These are phyloP conservation scores for Cutaneotrichosporon sp. DNA, from an alignment of 1,284 basidiomycete species.

Conservation along the genomic window DNA sequence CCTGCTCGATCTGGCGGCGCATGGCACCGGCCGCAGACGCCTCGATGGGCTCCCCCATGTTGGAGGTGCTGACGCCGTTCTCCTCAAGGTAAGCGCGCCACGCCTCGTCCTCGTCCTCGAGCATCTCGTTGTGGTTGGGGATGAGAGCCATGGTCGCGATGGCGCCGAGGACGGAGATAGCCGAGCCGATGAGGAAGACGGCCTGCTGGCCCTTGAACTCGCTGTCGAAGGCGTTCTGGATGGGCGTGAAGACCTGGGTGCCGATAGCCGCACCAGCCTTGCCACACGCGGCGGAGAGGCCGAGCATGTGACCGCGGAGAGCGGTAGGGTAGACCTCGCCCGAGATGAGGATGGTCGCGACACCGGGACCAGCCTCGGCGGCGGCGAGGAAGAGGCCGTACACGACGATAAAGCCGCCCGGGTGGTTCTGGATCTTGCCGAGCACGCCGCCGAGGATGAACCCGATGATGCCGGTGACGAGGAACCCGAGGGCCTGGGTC, in stretches of 20 bases:
- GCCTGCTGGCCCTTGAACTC: slow-evolving; percentile 36
- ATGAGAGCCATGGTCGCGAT: slow-evolving; percentile 28
- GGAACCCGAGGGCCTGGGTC: slow-evolving; percentile 39
- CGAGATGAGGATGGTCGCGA: slow-evolving; percentile 52
- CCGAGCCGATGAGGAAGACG: slow-evolving; percentile 37
- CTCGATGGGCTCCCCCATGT: slow-evolving; percentile 21
- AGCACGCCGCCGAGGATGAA: slow-evolving; percentile 26
- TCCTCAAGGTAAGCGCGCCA: slow-evolving; percentile 30
- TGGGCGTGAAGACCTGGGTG: slow-evolving; percentile 51
- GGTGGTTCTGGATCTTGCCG: slow-evolving; percentile 23
- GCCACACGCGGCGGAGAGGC: slow-evolving; percentile 64
- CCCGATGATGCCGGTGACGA: slow-evolving; percentile 23
- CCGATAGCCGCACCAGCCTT: slow-evolving; percentile 62
- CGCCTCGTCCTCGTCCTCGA: slow-evolving; percentile 32
- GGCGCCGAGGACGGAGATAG: slow-evolving; percentile 31
- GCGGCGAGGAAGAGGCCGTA: slow-evolving; percentile 27
- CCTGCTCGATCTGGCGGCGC: slow-evolving; percentile 2
- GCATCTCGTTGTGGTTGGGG: slow-evolving; percentile 26
- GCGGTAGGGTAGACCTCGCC: slow-evolving; percentile 65
- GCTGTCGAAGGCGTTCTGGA: slow-evolving; percentile 25
- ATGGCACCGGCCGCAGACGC: slow-evolving; percentile 8
- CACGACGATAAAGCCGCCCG: slow-evolving; percentile 24
- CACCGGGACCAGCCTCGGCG: slow-evolving; percentile 28
- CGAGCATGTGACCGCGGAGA: slow-evolving; percentile 68
- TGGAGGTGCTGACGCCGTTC: slow-evolving; percentile 21